Base-by-base conservation (phyloP, 495 filamentous ascomycete genomes). In the Evernia prunastri region DNA sequence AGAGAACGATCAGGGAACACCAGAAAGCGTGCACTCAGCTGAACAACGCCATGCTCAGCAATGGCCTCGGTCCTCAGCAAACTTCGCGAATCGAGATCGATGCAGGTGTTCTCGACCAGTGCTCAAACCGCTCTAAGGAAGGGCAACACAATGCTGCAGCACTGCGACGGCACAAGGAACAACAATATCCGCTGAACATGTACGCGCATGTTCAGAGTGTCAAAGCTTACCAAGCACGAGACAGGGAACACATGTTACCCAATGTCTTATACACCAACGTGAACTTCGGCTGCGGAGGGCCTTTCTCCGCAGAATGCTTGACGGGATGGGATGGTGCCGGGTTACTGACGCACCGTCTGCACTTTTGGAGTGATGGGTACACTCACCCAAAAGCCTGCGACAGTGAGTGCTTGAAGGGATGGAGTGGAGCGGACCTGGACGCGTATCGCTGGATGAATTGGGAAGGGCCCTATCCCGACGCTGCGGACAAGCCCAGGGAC, bases 261-360 rank as follows among this genome's bases (percentile, higher is more conserved):
- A 54, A 54, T 20, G 51, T 54, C 29, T 33, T 5, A 33, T 54
- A 54, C 29, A 18, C 1, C 51, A 8, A 54, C 27, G 51, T 54
- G 51, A 20, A 54, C 29, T 54, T 54, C 29, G 51, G 51, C 33
- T 54, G 51, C 17, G 51, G 51, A 15, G 51, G 51, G 29, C 51
- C 51, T 54, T 54, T 54, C 29, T 54, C 51, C 29, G 27, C 27
- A 23, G 51, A 54, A 20, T 54, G 51, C 29, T 33, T 54, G 17
- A 54, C 25, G 8, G 51, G 51, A 18, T 54, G 51, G 51, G 25
- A 20, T 11, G 29, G 13, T 20, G 4, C 10, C 0, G 51, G 51
- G 6, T 33, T 54, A 11, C 15, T 54, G 7, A 54, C 29, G 6
- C 51, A 54, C 17, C 51, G 51, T 20, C 20, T 54, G 51, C 51